A percentile compares a stretch with the other conserved stretches of the same genome.
Conservation (phyloP, 257 asterid species). For the Parsonsia alboflavescens region DNA sequence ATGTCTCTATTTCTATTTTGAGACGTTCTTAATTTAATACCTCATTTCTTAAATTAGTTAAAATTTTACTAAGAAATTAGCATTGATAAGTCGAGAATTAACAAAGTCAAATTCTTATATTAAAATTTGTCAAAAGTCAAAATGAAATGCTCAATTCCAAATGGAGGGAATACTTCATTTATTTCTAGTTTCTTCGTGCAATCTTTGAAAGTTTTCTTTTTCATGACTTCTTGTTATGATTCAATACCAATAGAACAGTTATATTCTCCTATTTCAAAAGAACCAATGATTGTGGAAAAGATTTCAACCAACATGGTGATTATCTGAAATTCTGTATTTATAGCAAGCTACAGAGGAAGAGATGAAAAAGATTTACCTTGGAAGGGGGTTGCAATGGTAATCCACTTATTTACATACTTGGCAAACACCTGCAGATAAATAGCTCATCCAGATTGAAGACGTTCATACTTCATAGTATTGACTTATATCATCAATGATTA, state of each 20-base stretch:
- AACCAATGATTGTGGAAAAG: background rate
- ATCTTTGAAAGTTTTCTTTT: background rate
- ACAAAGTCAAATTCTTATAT: no score
- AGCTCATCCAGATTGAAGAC: background rate
- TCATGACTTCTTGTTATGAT: background rate
- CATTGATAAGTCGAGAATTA: no score
- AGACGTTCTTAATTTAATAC: no score
- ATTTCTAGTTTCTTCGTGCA: background rate
- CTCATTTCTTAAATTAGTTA: no score
- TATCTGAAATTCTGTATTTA: background rate
- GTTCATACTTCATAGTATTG: background rate
- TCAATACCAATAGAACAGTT: background rate
- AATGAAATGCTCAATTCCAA: no score
- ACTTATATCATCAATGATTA: background rate
- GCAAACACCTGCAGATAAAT: constrained; percentile 53
- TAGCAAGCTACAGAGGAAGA: constrained; percentile 1
- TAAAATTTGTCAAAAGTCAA: no score
- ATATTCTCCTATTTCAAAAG: background rate
- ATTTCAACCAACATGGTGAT: background rate
- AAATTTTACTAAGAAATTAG: no score
- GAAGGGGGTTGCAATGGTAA: constrained; percentile 74
- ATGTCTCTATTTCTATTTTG: no score
- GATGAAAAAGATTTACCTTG: constrained; percentile 47
- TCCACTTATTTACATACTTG: constrained; percentile 77
- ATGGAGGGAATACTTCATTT: no score